Evolutionary conservation across 1,284 basidiomycete genomes (phyloP).

Genomic region (Sporisorium iseilematis-ciliati): DNA sequence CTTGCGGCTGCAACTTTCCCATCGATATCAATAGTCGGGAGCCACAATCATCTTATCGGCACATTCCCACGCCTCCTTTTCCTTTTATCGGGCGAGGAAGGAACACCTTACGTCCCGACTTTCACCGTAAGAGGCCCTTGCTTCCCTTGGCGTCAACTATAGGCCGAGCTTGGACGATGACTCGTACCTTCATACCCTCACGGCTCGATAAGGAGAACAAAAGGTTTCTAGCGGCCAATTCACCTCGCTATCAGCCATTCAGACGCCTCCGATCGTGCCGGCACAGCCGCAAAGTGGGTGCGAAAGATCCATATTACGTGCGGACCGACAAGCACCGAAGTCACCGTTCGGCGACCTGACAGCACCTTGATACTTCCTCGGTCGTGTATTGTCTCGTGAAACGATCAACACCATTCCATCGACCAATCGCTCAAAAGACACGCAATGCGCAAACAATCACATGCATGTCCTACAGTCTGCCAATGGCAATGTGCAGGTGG

Average conservation of each 20-base stretch:
- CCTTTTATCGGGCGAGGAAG: not conserved
- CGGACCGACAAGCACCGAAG: slow-evolving; percentile 7
- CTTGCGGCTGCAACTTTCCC: not conserved
- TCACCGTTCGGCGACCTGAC: not conserved
- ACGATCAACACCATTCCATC: not conserved
- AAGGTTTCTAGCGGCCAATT: not conserved
- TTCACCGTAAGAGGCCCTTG: not conserved
- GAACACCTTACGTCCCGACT: not conserved
- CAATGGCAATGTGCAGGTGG: too few relatives aligned
- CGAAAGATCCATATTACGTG: not conserved
- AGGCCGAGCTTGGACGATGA: not conserved
- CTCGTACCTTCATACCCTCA: too few relatives aligned
- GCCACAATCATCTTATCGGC: not conserved
- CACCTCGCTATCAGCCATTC: not conserved
- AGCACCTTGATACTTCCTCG: not conserved
- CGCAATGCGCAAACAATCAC: too few relatives aligned
- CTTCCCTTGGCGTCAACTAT: not conserved
- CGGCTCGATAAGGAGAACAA: not conserved
- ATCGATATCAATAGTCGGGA: not conserved
- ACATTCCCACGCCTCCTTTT: slow-evolving; percentile 3
- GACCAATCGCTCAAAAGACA: too few relatives aligned
- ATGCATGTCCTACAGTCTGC: too few relatives aligned
- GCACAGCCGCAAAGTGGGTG: not conserved
- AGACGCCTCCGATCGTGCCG: not conserved
- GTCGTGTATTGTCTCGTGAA: slow-evolving; percentile 5